These are phyloP conservation scores for Candida anglica DNA, from an alignment of 805 yeast species.

Conservation along the genomic window DNA sequence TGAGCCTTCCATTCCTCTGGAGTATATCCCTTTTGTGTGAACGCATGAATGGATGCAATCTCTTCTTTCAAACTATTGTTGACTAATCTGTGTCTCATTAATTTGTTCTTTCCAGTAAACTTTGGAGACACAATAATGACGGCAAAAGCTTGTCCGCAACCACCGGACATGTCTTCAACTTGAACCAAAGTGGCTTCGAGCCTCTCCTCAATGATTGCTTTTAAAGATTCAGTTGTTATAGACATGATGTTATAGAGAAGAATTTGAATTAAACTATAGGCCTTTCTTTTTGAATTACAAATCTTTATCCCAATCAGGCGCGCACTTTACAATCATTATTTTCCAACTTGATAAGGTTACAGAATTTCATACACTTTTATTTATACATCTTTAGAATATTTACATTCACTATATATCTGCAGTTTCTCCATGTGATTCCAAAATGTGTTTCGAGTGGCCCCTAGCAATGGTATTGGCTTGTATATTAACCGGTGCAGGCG, in stretches of 20 bases:
- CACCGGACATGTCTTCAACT: constrained; percentile 80
- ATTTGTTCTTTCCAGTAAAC: constrained; percentile 78
- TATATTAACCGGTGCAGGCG: constrained; percentile 1
- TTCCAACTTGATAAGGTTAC: no score
- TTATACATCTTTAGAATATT: no score
- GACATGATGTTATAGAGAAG: constrained; percentile 15
- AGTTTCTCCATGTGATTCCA: constrained; percentile 31
- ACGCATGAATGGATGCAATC: constrained; percentile 86
- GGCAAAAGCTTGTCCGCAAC: constrained; percentile 98
- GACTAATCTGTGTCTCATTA: constrained; percentile 83
- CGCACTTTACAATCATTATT: no score
- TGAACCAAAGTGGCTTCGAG: constrained; percentile 63
- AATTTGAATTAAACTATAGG: neutral
- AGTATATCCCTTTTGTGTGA: constrained; percentile 87
- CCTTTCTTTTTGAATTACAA: neutral
- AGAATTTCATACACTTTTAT: no score
- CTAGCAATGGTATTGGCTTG: constrained; percentile 24
- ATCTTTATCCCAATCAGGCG: no score
- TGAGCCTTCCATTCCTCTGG: constrained; percentile 74
- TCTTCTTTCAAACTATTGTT: constrained; percentile 79
- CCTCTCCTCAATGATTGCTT: constrained; percentile 47
- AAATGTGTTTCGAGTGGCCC: constrained; percentile 23
- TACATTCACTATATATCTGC: constrained; percentile 10
- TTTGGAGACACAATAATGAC: constrained; percentile 73
- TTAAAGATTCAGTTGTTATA: constrained; percentile 39